Conservation (phyloP, 2,329 filamentous ascomycete species). For the Fusarium penzigii region DNA sequence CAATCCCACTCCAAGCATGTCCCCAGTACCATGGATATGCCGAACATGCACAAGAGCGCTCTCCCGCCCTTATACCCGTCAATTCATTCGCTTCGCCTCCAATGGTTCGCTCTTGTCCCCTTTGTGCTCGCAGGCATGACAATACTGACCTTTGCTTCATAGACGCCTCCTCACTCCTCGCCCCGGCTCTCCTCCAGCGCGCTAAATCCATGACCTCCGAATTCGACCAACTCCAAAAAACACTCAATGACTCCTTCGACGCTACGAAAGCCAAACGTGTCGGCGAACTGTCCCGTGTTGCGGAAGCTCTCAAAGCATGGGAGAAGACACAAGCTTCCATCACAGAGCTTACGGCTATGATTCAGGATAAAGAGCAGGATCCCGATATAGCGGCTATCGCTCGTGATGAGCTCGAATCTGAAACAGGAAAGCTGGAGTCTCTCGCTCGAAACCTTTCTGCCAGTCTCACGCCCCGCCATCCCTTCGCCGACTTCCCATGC, state of each 20-base stretch:
- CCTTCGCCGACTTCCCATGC: constrained; percentile 87
- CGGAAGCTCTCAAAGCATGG: constrained; percentile 59
- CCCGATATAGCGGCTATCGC: constrained; percentile 76
- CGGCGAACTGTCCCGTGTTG: constrained; percentile 62
- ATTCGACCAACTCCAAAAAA: constrained; percentile 53
- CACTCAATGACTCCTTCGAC: constrained; percentile 58
- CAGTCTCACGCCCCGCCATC: constrained; percentile 81
- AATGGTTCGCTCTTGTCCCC: constrained; percentile 27
- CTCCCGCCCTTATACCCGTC: constrained; percentile 22
- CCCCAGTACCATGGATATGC: constrained; percentile 38
- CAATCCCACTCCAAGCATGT: constrained; percentile 28
- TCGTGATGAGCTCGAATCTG: constrained; percentile 75
- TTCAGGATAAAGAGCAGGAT: constrained; percentile 50
- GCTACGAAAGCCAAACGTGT: constrained; percentile 57
- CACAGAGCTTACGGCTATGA: constrained; percentile 53
- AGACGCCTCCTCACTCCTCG: constrained; percentile 38
- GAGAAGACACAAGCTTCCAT: constrained; percentile 55
- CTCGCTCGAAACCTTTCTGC: constrained; percentile 71
- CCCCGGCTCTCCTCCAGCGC: constrained; percentile 59
- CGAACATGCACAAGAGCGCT: constrained; percentile 37
- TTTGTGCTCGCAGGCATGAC: too few species aligned
- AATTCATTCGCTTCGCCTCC: constrained; percentile 34
- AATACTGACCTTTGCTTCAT: too few species aligned
- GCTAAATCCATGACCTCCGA: constrained; percentile 60
- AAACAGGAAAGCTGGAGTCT: constrained; percentile 59